Evolutionary conservation across 2,329 filamentous ascomycete genomes (phyloP).

Genomic region (Cordyceps cateniannulata): DNA sequence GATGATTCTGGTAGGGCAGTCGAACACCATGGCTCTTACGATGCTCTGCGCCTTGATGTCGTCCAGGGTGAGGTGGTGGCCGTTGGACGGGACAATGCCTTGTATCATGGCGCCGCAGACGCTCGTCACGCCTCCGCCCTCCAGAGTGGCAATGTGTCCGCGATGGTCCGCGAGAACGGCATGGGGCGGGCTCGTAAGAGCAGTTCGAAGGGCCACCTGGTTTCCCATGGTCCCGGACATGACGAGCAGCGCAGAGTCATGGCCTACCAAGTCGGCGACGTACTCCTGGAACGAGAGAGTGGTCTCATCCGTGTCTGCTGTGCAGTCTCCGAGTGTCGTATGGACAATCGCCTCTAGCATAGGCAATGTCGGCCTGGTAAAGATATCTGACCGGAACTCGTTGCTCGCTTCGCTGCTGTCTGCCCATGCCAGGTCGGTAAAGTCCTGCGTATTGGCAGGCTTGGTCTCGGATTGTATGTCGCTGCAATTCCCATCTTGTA

Average conservation of each 20-base stretch:
- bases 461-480: not conserved
- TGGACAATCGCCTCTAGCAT: constrained; percentile 13
- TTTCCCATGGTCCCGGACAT: constrained; percentile 85
- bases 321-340: constrained; percentile 12
- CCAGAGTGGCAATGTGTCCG: constrained; percentile 64
- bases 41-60: constrained; percentile 62
- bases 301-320: constrained; percentile 5
- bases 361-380: constrained; percentile 10
- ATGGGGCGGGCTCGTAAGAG: constrained; percentile 67
- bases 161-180: constrained; percentile 67
- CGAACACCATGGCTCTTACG: constrained; percentile 61
- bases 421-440: not conserved
- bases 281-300: constrained; percentile 53
- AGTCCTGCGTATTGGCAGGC: not conserved
- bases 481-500: not conserved
- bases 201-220: constrained; percentile 67
- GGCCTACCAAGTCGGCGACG: constrained; percentile 61
- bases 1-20: constrained; percentile 70
- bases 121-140: constrained; percentile 56
- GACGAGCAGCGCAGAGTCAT: constrained; percentile 66
- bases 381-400: constrained; percentile 9
- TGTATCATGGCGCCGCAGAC: constrained; percentile 64
- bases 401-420: not conserved
- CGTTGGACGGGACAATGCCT: constrained; percentile 60
- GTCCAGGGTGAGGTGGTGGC: constrained; percentile 63